Evolutionary conservation across 805 yeast genomes (phyloP).

Genomic region (Candida bentonensis): DNA sequence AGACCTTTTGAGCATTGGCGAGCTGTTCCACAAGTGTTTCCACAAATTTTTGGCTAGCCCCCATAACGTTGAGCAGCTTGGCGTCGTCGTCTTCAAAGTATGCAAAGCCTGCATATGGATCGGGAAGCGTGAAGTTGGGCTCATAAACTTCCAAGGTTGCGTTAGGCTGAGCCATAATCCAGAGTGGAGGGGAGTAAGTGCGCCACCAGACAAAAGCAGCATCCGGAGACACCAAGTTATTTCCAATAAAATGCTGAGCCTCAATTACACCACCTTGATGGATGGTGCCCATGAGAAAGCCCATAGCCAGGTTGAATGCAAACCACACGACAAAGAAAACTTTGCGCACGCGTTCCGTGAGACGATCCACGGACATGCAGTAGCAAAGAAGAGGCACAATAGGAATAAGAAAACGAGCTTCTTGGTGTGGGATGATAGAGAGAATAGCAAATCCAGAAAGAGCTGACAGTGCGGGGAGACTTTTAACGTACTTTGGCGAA

Average conservation of each 20-base stretch:
- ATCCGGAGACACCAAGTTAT: constrained; percentile 13
- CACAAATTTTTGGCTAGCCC: constrained; percentile 23
- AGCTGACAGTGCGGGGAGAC: constrained; percentile 46
- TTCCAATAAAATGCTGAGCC: constrained; percentile 28
- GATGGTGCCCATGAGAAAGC: constrained; percentile 56
- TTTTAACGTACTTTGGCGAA: constrained; percentile 28
- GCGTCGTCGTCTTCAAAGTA: constrained; percentile 5
- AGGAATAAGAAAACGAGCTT: constrained; percentile 75
- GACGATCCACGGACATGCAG: constrained; percentile 34
- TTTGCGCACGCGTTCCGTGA: constrained; percentile 10
- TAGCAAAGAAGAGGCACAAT: constrained; percentile 55
- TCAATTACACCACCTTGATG: constrained; percentile 90
- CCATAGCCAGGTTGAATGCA: constrained; percentile 45
- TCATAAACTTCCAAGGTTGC: constrained; percentile 14
- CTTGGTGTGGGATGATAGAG: constrained; percentile 83
- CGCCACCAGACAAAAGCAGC: constrained; percentile 69
- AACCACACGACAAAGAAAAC: constrained; percentile 34
- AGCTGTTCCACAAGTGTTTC: constrained; percentile 11
- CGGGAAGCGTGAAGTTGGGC: constrained; percentile 4
- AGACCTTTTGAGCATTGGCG: background rate
- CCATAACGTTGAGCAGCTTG: constrained; percentile 36
- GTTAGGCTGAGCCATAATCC: constrained; percentile 40
- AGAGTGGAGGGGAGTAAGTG: constrained; percentile 86
- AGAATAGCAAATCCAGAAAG: constrained; percentile 47
- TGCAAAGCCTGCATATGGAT: background rate